A percentile compares a stretch with the other conserved stretches of the same genome.
phyloP scores from a whole-genome alignment of 2,329 filamentous ascomycete species.

The Colletotrichum orbiculare region DNA sequence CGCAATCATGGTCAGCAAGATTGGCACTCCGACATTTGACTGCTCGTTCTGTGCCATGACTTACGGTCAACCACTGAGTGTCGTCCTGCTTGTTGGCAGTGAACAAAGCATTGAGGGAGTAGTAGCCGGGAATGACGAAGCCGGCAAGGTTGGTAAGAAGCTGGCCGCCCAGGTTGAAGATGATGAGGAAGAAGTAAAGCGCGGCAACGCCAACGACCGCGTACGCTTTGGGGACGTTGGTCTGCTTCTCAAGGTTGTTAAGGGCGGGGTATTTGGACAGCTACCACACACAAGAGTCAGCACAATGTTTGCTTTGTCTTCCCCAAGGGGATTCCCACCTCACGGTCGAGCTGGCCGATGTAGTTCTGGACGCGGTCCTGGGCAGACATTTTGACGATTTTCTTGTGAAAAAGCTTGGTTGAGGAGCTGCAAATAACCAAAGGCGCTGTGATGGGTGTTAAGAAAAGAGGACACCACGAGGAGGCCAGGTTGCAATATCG shows the following conservation, averaged over 20 bases:
- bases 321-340: conserved; percentile 62
- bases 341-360: conserved; percentile 82
- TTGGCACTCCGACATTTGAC: conserved; percentile 26
- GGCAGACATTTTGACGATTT: conserved; percentile 70
- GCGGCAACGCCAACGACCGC: conserved; percentile 79
- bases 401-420: conserved; percentile 30
- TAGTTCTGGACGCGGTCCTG: conserved; percentile 83
- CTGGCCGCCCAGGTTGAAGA: conserved; percentile 92
- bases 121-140: conserved; percentile 86
- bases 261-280: conserved; percentile 87
- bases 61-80: conserved; percentile 81
- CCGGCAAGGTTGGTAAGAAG: conserved; percentile 89
- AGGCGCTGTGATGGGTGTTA: conserved; percentile 35
- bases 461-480: conserved; percentile 12
- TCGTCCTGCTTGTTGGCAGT: conserved; percentile 78
- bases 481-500: conserved; percentile 34
- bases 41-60: conserved; percentile 43
- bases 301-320: conserved; percentile 5
- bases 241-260: conserved; percentile 88
- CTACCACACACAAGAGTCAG: conserved; percentile 54
- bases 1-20: conserved; percentile 14
- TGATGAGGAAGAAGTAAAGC: conserved; percentile 90
- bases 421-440: conserved; percentile 10
- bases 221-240: conserved; percentile 86
- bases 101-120: conserved; percentile 84